These are phyloP conservation scores for Limnanthes douglasii DNA, from an alignment of 345 rosid species.

Conservation along the genomic window DNA sequence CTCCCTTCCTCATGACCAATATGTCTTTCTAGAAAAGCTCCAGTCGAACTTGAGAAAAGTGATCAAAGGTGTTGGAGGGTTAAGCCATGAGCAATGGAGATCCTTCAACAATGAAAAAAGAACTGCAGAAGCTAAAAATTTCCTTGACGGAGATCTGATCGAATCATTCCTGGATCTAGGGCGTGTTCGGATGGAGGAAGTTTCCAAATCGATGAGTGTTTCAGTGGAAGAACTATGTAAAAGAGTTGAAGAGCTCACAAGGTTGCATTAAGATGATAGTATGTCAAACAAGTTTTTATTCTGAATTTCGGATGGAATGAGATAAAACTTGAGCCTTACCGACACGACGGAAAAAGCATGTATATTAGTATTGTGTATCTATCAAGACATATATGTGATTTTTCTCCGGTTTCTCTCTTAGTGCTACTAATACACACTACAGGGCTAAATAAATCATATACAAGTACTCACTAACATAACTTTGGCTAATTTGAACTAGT, in stretches of 20 bases:
- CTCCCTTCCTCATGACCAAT: slow-evolving; percentile 72
- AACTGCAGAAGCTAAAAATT: slow-evolving; percentile 63
- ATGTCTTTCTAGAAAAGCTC: slow-evolving; percentile 61
- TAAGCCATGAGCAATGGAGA: slow-evolving; percentile 92
- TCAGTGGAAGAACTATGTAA: slow-evolving; percentile 75
- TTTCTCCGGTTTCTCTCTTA: too few relatives aligned
- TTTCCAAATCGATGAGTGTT: slow-evolving; percentile 46
- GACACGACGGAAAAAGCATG: too few relatives aligned
- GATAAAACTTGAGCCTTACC: too few relatives aligned
- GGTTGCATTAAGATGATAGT: slow-evolving; percentile 84
- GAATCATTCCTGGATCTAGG: slow-evolving; percentile 76
- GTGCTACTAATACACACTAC: too few relatives aligned
- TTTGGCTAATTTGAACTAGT: too few relatives aligned
- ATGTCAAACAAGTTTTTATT: too few relatives aligned
- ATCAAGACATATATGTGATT: too few relatives aligned
- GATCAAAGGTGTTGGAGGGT: slow-evolving; percentile 91
- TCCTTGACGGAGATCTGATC: slow-evolving; percentile 75
- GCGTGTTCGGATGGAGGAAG: slow-evolving; percentile 63
- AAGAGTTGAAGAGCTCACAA: slow-evolving; percentile 79
- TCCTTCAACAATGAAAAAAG: slow-evolving; percentile 81
- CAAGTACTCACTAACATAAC: too few relatives aligned
- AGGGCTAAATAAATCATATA: too few relatives aligned
- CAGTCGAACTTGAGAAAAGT: slow-evolving; percentile 67
- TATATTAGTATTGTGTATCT: too few relatives aligned
- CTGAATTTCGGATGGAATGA: too few relatives aligned